These are phyloP conservation scores for Penicillium sp. DNA, from an alignment of 2,329 filamentous ascomycete species.

Conservation along the genomic window DNA sequence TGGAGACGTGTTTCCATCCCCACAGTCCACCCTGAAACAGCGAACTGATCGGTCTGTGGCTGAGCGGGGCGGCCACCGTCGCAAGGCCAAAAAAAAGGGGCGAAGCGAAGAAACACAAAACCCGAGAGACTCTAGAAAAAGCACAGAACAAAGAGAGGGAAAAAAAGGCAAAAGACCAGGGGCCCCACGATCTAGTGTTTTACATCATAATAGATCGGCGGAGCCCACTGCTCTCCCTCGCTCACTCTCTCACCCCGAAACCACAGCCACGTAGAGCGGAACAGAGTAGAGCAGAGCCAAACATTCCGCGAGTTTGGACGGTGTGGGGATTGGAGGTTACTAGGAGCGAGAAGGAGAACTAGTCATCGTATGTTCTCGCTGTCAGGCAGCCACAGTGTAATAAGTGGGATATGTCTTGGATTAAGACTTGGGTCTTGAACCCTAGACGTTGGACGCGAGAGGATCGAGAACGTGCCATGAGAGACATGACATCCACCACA, in stretches of 20 bases:
- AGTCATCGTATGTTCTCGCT: neutral
- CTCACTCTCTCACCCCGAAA: neutral
- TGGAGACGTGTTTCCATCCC: constrained; percentile 18
- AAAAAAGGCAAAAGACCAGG: neutral
- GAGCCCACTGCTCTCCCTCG: neutral
- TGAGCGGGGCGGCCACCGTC: constrained; percentile 11
- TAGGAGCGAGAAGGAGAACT: neutral
- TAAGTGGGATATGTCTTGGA: constrained; percentile 2
- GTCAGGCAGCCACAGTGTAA: neutral
- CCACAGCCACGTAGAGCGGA: too few species aligned
- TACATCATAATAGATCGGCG: neutral
- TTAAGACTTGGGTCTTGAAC: neutral
- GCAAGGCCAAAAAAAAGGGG: constrained; percentile 13
- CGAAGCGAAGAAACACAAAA: constrained; percentile 4
- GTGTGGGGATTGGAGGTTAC: neutral
- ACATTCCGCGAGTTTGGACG: neutral
- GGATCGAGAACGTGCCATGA: neutral
- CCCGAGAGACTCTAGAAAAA: constrained; percentile 1
- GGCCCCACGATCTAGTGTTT: constrained; percentile 2
- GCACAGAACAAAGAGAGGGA: neutral
- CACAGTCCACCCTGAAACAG: constrained; percentile 29
- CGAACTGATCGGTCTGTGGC: constrained; percentile 25
- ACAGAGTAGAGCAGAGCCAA: neutral
- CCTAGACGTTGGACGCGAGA: neutral
- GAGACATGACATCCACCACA: neutral